Conservation (phyloP, 768 basidiomycete genomes). For the Termitomyces sp. region DNA sequence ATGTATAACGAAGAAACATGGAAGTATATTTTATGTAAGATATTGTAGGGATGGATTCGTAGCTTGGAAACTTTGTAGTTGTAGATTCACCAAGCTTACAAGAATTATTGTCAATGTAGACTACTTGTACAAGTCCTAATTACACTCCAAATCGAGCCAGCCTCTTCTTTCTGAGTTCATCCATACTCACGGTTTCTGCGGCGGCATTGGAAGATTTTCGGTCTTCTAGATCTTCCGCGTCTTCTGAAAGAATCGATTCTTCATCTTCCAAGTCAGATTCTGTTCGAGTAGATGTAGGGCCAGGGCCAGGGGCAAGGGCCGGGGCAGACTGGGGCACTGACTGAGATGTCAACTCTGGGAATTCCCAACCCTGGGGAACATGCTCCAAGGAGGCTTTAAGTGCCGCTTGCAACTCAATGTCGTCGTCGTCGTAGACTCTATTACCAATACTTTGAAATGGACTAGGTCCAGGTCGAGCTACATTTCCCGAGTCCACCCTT, state of each 20-base stretch:
- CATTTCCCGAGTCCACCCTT: slow-evolving; percentile 14
- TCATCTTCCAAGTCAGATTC: slow-evolving; percentile 24
- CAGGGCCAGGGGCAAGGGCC: background rate
- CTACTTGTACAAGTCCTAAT: slow-evolving; percentile 2
- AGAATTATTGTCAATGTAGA: background rate
- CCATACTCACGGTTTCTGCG: slow-evolving; percentile 41
- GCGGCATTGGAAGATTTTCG: slow-evolving; percentile 12
- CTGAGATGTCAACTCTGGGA: slow-evolving; percentile 22
- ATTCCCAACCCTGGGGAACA: slow-evolving; percentile 46
- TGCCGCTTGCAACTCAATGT: slow-evolving; percentile 83
- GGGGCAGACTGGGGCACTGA: slow-evolving; percentile 4
- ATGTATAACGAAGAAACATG: background rate
- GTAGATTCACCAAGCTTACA: background rate
- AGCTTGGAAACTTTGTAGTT: background rate
- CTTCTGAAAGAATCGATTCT: slow-evolving; percentile 32
- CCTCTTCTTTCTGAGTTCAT: slow-evolving; percentile 62
- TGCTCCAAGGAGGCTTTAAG: slow-evolving; percentile 75
- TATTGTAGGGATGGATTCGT: background rate
- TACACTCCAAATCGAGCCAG: slow-evolving; percentile 59
- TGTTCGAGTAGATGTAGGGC: background rate
- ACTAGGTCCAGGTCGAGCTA: background rate
- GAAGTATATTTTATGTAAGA: background rate
- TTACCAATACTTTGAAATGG: slow-evolving; percentile 14
- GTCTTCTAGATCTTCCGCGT: slow-evolving; percentile 17
- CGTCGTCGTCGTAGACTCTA: slow-evolving; percentile 80